phyloP scores from a whole-genome alignment of 345 rosid genomes.

The Carallia brachiata region DNA sequence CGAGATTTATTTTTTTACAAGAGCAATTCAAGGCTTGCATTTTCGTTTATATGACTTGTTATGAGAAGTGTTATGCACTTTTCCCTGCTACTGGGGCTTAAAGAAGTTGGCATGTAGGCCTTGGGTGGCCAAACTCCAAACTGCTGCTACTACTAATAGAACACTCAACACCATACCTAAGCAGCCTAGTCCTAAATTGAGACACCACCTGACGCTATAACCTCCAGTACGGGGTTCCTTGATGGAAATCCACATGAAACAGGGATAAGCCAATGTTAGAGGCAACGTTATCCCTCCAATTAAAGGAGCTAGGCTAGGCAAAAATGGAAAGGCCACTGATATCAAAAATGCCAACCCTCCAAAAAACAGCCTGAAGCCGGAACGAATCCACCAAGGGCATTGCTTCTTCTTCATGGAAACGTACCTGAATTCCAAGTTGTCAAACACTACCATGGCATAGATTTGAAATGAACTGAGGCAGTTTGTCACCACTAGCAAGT shows the following conservation, averaged over 20 bases:
- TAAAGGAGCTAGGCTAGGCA: constrained; percentile 35
- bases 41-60: too few species aligned
- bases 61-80: neutral
- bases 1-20: too few species aligned
- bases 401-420: constrained; percentile 14
- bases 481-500: constrained; percentile 25
- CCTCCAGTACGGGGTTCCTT: constrained; percentile 3
- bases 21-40: too few species aligned
- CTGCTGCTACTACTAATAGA: constrained; percentile 36
- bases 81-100: constrained; percentile 23
- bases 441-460: constrained; percentile 56
- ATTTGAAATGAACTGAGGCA: constrained; percentile 47
- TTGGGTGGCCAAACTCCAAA: constrained; percentile 33
- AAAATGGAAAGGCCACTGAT: constrained; percentile 47
- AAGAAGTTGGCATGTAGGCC: constrained; percentile 51
- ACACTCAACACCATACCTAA: constrained; percentile 33
- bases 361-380: constrained; percentile 28
- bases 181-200: constrained; percentile 46
- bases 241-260: constrained; percentile 56
- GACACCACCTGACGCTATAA: constrained; percentile 23
- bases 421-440: constrained; percentile 43
- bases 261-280: constrained; percentile 47
- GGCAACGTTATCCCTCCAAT: constrained; percentile 47
- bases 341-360: constrained; percentile 44
- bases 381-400: constrained; percentile 32